Percentiles rank a stretch among this genome's conserved stretches.
These are phyloP conservation scores for Aulographum hederae DNA, from an alignment of 2,329 filamentous ascomycete species.

Conservation along the genomic window DNA sequence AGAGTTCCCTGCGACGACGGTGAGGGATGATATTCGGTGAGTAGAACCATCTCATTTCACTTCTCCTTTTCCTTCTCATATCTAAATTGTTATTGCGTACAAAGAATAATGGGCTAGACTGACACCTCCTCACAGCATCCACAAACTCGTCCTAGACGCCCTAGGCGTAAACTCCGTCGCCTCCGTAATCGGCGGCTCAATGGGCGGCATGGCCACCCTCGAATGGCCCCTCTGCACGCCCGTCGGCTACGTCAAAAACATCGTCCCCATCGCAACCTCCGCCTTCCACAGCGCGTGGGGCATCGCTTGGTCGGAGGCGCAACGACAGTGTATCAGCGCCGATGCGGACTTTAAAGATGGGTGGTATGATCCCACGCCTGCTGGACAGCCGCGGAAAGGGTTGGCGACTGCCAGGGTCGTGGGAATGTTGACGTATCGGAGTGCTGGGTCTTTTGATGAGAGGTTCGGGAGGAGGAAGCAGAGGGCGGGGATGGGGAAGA, in stretches of 20 bases:
- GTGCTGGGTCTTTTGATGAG: constrained; percentile 15
- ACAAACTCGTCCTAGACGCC: constrained; percentile 35
- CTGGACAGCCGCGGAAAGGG: constrained; percentile 15
- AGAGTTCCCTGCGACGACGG: constrained; percentile 7
- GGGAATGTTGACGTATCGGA: constrained; percentile 22
- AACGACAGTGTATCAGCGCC: constrained; percentile 28
- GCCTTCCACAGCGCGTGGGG: constrained; percentile 39
- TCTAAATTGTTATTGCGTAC: too few relatives aligned
- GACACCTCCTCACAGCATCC: too few relatives aligned
- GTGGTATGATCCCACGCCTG: constrained; percentile 14
- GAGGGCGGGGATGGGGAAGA: constrained; percentile 8
- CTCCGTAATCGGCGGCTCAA: constrained; percentile 36
- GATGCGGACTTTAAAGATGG: constrained; percentile 17
- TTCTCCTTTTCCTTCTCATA: too few relatives aligned
- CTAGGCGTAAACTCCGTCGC: constrained; percentile 35
- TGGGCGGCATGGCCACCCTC: constrained; percentile 39
- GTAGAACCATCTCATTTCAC: background rate
- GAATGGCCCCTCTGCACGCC: constrained; percentile 31
- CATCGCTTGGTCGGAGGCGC: constrained; percentile 40
- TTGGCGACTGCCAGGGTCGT: constrained; percentile 20
- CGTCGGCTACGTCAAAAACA: constrained; percentile 30
- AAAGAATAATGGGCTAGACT: too few relatives aligned
- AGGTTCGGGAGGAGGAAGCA: constrained; percentile 14
- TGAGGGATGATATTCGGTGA: constrained; percentile 8
- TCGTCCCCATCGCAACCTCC: constrained; percentile 37